Evolutionary conservation across 352 stramenopile genomes (phyloP).

Genomic region (Peronospora destructor): DNA sequence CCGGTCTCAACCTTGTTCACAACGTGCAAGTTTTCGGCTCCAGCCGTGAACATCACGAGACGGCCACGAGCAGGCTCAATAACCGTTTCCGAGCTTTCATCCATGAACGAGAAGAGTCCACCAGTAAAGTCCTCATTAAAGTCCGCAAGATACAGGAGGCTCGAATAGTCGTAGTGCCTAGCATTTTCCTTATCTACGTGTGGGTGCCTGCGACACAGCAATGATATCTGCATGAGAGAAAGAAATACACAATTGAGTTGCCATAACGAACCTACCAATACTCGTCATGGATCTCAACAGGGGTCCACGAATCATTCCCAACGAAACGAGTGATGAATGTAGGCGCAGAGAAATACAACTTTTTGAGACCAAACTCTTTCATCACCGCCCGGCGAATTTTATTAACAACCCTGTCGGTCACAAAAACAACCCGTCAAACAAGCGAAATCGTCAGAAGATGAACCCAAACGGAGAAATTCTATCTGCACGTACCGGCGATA

Average conservation of each 20-base stretch:
- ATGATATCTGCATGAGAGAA: background rate
- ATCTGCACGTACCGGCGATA: slow-evolving; percentile 49
- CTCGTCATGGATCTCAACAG: slow-evolving; percentile 84
- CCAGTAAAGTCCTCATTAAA: slow-evolving; percentile 83
- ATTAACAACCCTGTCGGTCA: slow-evolving; percentile 49
- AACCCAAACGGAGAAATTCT: no score
- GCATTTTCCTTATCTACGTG: slow-evolving; percentile 92
- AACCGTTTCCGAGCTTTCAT: slow-evolving; percentile 61
- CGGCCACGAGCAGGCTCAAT: slow-evolving; percentile 68
- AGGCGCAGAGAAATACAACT: slow-evolving; percentile 88
- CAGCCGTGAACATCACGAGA: slow-evolving; percentile 88
- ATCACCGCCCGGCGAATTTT: slow-evolving; percentile 74
- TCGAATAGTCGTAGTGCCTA: slow-evolving; percentile 90
- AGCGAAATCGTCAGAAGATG: no score
- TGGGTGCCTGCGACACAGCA: slow-evolving; percentile 46
- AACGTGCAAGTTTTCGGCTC: slow-evolving; percentile 85
- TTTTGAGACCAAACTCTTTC: slow-evolving; percentile 67
- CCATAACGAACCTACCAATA: slow-evolving; percentile 61
- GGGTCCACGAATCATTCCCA: slow-evolving; percentile 76
- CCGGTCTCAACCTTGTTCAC: slow-evolving; percentile 70
- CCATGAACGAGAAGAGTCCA: slow-evolving; percentile 86
- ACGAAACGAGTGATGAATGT: slow-evolving; percentile 90
- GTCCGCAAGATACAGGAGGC: slow-evolving; percentile 83
- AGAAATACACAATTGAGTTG: background rate
- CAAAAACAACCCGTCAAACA: background rate